These are phyloP conservation scores for Ustilago bromivora DNA, from an alignment of 1,284 basidiomycete genomes.

Conservation along the genomic window DNA sequence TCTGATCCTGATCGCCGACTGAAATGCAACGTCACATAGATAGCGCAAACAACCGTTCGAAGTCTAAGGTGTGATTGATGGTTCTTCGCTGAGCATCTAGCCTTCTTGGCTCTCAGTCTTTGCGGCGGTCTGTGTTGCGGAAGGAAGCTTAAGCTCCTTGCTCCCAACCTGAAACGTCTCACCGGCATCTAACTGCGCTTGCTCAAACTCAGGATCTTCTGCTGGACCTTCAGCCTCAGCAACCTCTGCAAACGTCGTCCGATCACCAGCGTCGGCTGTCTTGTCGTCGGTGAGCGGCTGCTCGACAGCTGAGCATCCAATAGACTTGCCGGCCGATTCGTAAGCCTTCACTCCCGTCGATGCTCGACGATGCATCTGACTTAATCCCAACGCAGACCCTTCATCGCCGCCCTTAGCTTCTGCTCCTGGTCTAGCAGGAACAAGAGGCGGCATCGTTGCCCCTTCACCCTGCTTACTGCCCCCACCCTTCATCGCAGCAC, in stretches of 20 bases:
- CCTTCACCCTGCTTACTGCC: background rate
- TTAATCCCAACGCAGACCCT: constrained; percentile 19
- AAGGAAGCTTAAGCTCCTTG: constrained; percentile 29
- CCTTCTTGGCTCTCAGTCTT: background rate
- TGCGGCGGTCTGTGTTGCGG: background rate
- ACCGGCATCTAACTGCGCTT: constrained; percentile 27
- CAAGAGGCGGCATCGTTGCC: constrained; percentile 8
- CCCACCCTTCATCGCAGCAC: background rate
- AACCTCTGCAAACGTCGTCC: constrained; percentile 21
- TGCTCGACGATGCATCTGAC: constrained; percentile 3
- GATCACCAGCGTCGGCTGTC: background rate
- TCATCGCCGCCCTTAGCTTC: background rate
- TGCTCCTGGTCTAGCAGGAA: constrained; percentile 9
- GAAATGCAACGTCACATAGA: background rate
- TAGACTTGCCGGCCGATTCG: background rate
- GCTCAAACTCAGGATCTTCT: constrained; percentile 22
- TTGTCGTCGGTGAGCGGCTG: background rate
- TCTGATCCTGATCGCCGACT: background rate
- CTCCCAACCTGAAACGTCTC: constrained; percentile 22
- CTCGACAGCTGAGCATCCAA: background rate
- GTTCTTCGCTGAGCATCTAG: background rate
- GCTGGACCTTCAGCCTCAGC: constrained; percentile 32
- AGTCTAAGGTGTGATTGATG: background rate
- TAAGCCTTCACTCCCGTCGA: background rate
- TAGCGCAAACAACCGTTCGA: background rate